Base-by-base conservation (phyloP, 176 grass and related monocot species). In the Pontederia crassipes region DNA sequence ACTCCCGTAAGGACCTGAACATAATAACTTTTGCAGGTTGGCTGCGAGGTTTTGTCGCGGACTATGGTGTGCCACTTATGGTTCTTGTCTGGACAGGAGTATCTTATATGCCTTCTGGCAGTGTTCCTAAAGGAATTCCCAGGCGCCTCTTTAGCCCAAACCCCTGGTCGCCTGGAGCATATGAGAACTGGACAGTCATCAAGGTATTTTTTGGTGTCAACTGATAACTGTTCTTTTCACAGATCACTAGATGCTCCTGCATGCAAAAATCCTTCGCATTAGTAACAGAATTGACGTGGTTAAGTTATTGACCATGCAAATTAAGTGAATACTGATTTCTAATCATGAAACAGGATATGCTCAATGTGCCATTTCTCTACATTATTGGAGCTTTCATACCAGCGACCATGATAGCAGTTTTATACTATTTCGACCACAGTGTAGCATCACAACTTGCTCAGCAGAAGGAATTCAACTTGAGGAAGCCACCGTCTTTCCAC, bases 381-480 rank as follows among this genome's bases (percentile, higher is more conserved):
- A 99, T 99, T 48, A 35, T 99, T 27, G 94, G 88, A 15, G 88
- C 94, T 68, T 93, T 99, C 79, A 83, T 99, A 77, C 94, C 94
- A 11, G 94, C 94, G 14, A 99, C 88, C 0, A 93, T 99, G 94
- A 99, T 99, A 60, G 85, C 94, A 67, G 94, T 99, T 49, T 85
- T 99, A 8, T 99, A 99, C 57, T 99, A 89, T 56, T 99, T 99
- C 5, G 94, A 99, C 76, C 94, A 99, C 70, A 99, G 94, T 15
- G 94, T 99, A 27, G 94, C 94, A 11, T 99, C 94, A 67, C 94
- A 99, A 54, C 84, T 99, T 54, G 79, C 94, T 65, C 94, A 99
- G 78, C 94, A 99, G 75, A 56, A 79, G 28, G 94, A 99, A 71
- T 99, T 99, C 57, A 99, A 99, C 70, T 54, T 99, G 54, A 99